Base-by-base conservation (phyloP, 495 filamentous ascomycete species). In the Oleoguttula mirabilis region DNA sequence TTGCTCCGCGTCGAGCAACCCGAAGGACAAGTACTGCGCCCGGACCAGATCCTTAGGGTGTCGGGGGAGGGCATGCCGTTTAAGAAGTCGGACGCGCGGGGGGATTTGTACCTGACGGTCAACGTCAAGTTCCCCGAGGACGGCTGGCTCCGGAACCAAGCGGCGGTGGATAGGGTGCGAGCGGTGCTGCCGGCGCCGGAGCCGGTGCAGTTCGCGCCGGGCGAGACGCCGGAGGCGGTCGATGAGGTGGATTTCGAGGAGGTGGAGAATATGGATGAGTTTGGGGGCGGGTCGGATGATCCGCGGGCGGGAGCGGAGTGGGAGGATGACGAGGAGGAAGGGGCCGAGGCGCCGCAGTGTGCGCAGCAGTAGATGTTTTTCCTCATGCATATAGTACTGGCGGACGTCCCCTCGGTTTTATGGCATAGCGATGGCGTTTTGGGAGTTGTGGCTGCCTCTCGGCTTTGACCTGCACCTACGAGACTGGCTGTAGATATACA, bases 1-100 rank as follows among this genome's bases (percentile, higher is more conserved):
- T 72, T 81, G 41, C 63, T 96, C 34, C 70, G 72, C 39, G 79
- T 90, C 54, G 61, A 70, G 8, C 67, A 73, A 46, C 76, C 76
- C 2, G 66, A 72, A 33, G 87, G 86, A 47, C 75, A 82, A 60
- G 62, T 94, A 32, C 59, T 98, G 10, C 75, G 72, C 15, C 85
- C 88, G 2, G 79, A 75, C 12, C 82, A 96, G 52, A 72, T 86
- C 11, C 69, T 98, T 45, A 93, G 84, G 63, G 66, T 98, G 3
- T 56, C 68, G 3, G 85, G 83, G 22, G 90, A 98, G 60, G 90
- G 90, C 32, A 98, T 98, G 90, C 88, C 92, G 5, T 55, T 73
- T 45, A 95, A 95, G 70, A 77, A 78, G 47, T 79, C 76, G 41
- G 90, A 98, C 23, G 51, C 60, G 4, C 84, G 77, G 54, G 90